A percentile compares a stretch with the other conserved stretches of the same genome.
Conservation (phyloP, 2,329 filamentous ascomycete genomes). For the Clonostachys rhizophaga region DNA sequence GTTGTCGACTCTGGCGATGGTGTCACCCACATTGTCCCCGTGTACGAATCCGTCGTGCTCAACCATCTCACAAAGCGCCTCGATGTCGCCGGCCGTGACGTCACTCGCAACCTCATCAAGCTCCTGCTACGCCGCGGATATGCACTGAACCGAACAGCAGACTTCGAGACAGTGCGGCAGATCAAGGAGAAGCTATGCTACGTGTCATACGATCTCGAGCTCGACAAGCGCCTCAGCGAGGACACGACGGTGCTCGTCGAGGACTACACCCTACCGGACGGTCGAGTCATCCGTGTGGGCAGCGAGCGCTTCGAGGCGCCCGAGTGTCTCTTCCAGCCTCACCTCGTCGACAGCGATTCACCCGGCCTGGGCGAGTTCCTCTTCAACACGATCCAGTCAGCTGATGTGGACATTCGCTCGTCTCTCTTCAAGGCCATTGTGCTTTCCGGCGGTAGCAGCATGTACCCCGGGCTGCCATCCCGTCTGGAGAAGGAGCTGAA, state of each 20-base stretch:
- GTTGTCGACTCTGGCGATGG: constrained; percentile 98
- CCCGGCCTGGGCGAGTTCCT: constrained; percentile 95
- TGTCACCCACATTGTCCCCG: constrained; percentile 96
- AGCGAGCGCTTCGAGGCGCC: constrained; percentile 97
- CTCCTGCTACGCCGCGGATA: constrained; percentile 91
- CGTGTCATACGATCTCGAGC: constrained; percentile 93
- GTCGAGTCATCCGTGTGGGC: constrained; percentile 90
- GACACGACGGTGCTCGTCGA: constrained; percentile 97
- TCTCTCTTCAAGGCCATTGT: constrained; percentile 97
- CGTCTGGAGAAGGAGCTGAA: constrained; percentile 97
- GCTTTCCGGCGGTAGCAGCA: constrained; percentile 92
- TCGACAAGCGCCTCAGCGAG: constrained; percentile 93
- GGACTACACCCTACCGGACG: constrained; percentile 95
- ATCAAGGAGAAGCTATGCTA: constrained; percentile 99
- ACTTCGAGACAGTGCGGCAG: constrained; percentile 97
- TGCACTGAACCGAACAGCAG: constrained; percentile 93
- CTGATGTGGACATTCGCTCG: constrained; percentile 90
- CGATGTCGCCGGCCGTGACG: constrained; percentile 93
- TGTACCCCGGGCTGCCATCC: constrained; percentile 96
- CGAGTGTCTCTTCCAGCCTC: constrained; percentile 97
- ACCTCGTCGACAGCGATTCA: constrained; percentile 95
- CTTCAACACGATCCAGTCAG: constrained; percentile 97
- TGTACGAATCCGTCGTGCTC: constrained; percentile 96
- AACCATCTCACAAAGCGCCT: constrained; percentile 93
- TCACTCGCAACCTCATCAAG: constrained; percentile 96